Evolutionary conservation across 2,329 filamentous ascomycete genomes (phyloP).

Genomic region (Drechslerella coelobrocha): DNA sequence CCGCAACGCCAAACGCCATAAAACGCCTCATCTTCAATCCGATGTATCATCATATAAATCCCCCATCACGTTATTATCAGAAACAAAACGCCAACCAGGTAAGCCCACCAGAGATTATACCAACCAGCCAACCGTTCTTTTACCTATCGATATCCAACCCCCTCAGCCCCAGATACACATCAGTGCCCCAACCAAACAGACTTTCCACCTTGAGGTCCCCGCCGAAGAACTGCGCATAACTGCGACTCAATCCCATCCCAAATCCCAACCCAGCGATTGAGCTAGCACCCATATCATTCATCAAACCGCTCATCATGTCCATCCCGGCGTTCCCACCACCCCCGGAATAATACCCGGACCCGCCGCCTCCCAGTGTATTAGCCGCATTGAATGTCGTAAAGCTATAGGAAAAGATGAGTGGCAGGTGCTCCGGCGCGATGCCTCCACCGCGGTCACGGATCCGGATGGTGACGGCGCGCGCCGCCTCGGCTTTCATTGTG

Average conservation of each 20-base stretch:
- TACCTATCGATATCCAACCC: slow-evolving; percentile 63
- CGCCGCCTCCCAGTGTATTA: slow-evolving; percentile 28
- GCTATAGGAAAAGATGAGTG: slow-evolving; percentile 94
- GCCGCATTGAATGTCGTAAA: slow-evolving; percentile 81
- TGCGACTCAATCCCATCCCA: slow-evolving; percentile 84
- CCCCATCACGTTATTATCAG: no score
- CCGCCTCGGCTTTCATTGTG: slow-evolving; percentile 38
- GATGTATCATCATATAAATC: no score
- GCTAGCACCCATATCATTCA: slow-evolving; percentile 73
- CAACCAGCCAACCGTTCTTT: no score
- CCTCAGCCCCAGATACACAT: slow-evolving; percentile 72
- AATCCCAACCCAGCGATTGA: slow-evolving; percentile 94
- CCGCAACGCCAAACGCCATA: no score
- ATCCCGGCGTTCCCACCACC: slow-evolving; percentile 58
- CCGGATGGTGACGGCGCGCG: slow-evolving; percentile 81
- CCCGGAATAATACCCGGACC: slow-evolving; percentile 61
- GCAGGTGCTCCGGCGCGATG: slow-evolving; percentile 81
- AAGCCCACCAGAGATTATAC: not conserved
- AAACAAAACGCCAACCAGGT: not conserved
- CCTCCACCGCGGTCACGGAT: slow-evolving; percentile 96
- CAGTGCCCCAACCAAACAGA: slow-evolving; percentile 86
- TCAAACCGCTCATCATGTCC: slow-evolving; percentile 71
- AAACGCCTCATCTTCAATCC: no score
- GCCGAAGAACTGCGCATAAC: slow-evolving; percentile 98
- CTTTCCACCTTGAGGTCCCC: slow-evolving; percentile 95